A percentile compares a stretch with the other conserved stretches of the same genome.
phyloP scores from a whole-genome alignment of 2,329 filamentous ascomycete species.

The Calonectria honghensis region DNA sequence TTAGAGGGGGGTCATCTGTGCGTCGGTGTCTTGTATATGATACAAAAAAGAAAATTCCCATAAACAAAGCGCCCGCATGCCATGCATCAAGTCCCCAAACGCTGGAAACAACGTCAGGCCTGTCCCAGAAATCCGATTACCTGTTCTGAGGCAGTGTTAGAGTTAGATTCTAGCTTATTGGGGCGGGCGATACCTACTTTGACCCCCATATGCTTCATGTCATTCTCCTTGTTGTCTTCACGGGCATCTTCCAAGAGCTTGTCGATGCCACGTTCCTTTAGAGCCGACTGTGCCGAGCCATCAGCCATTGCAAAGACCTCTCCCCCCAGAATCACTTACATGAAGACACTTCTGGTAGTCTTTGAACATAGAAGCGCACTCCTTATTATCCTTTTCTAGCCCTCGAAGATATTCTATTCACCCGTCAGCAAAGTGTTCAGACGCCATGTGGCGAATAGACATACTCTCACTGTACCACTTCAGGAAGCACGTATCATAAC shows the following conservation, averaged over 20 bases:
- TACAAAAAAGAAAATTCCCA: slow-evolving; percentile 21
- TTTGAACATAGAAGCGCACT: slow-evolving; percentile 90
- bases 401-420: slow-evolving; percentile 89
- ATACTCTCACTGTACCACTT: slow-evolving; percentile 99
- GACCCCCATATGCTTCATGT: slow-evolving; percentile 71
- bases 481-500: slow-evolving; percentile 97
- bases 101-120: slow-evolving; percentile 9
- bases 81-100: slow-evolving; percentile 18
- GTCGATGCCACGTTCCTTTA: slow-evolving; percentile 94
- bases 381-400: slow-evolving; percentile 85
- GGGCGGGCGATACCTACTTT: slow-evolving; percentile 58
- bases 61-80: slow-evolving; percentile 4
- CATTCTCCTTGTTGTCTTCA: slow-evolving; percentile 92
- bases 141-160: slow-evolving; percentile 37
- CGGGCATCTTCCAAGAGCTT: slow-evolving; percentile 93
- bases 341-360: slow-evolving; percentile 91
- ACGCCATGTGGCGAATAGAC: slow-evolving; percentile 56
- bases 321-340: slow-evolving; percentile 69
- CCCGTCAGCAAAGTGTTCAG: slow-evolving; percentile 40
- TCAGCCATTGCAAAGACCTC: slow-evolving; percentile 19
- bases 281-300: slow-evolving; percentile 68
- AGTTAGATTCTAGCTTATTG: no score
- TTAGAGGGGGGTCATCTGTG: slow-evolving; percentile 26
- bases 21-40: slow-evolving; percentile 6
- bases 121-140: slow-evolving; percentile 5